Conservation (phyloP, 306 rosid genomes). For the Neltuma alba region DNA sequence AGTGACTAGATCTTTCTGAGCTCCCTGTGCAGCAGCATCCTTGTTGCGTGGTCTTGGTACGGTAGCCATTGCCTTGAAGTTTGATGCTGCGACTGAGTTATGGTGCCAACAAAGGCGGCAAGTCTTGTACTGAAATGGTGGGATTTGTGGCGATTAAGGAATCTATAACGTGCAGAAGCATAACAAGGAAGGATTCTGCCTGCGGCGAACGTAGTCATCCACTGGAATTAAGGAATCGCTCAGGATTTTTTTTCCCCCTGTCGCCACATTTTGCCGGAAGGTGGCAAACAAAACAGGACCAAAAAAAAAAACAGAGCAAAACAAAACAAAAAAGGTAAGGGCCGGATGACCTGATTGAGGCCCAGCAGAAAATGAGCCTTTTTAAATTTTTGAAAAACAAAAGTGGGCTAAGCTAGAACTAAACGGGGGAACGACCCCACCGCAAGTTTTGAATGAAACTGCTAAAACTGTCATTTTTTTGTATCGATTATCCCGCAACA, state of each 20-base stretch:
- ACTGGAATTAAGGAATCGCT: not conserved
- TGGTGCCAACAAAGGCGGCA: not conserved
- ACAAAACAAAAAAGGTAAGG: not conserved
- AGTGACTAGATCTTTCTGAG: slow-evolving; percentile 40
- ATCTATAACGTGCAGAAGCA: not conserved
- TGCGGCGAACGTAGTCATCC: not conserved
- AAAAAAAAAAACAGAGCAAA: not conserved
- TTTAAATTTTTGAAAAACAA: too few relatives aligned
- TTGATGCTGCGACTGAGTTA: slow-evolving; percentile 5
- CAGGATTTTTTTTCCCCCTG: too few relatives aligned
- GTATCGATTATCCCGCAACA: too few relatives aligned
- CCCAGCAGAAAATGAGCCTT: not conserved
- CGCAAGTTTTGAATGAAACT: too few relatives aligned
- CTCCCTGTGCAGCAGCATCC: slow-evolving; percentile 9
- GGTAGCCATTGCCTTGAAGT: slow-evolving; percentile 51
- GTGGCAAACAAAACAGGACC: not conserved
- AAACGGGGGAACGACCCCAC: too few relatives aligned
- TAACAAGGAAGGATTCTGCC: slow-evolving; percentile 27
- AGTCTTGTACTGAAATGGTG: slow-evolving; percentile 20
- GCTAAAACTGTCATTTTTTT: too few relatives aligned
- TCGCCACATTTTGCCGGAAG: not conserved
- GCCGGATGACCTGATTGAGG: not conserved
- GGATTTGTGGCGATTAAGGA: not conserved
- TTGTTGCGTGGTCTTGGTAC: slow-evolving; percentile 22
- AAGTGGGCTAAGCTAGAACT: too few relatives aligned